Base-by-base conservation (phyloP, 176 grass and related monocot genomes). In the Phoenix roebelenii region DNA sequence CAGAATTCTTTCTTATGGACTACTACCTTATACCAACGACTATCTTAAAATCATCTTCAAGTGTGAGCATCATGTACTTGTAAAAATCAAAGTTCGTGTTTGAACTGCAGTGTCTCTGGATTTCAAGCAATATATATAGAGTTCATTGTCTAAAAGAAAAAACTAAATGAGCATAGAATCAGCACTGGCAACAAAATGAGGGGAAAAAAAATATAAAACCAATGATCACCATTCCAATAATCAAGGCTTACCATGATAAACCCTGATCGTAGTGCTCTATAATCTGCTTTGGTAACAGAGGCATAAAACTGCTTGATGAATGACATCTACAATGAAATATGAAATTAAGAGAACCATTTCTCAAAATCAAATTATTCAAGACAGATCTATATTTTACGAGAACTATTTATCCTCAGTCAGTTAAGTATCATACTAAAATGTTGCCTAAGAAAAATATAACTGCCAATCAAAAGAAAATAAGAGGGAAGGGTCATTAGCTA, bases 41-140 rank as follows among this genome's bases (percentile, higher is more conserved):
- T 63, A 70, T 74, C 69, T 98, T 98, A 49, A 88, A 98, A 85
- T 92, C 93, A 76, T 97, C 87, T 74, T 97, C 87, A 54, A 91
- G 50, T 20, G 93, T 82, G 17, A 81, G 80, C 23, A 85, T 91
- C 39, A 97, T 97, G 59, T 91, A 91, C 67, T 82, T 97, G 5
- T 65, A 79, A 49, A 97, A 97, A 58, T 97, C 74, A 73, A 97
- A 97, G 51, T 67, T 91, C 2, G 1, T 12, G 35, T 44, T 44
- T 44, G 35, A 44, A 44, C 35, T 10, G 35, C 35, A 44, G 35
- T 44, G 35, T 44, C 10, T 44, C 35, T 44, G 35, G 35, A 44
- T 44, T 32, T 44, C 35, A 44, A 44, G 10, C 7, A 44, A 44
- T 44, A 44, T 44, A 14, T 44, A 44, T 44, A 44, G 35, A 44